These are phyloP conservation scores for Fraxinus sp. DNA, from an alignment of 305 asterid species.

Conservation along the genomic window DNA sequence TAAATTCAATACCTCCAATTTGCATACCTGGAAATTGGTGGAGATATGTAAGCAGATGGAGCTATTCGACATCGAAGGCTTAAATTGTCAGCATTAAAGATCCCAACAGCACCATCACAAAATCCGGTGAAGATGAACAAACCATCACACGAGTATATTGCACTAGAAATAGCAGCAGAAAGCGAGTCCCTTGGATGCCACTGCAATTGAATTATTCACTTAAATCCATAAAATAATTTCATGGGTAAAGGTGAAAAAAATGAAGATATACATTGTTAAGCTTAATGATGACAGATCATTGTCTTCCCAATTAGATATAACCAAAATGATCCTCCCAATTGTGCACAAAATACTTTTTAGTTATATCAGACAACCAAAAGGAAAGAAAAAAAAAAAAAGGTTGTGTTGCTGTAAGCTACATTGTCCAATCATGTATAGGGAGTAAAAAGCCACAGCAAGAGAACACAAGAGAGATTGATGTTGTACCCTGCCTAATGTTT, in stretches of 20 bases:
- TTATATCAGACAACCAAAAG: neutral
- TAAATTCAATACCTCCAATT: neutral
- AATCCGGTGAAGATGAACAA: slow-evolving; percentile 67
- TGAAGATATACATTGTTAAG: neutral
- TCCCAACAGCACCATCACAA: slow-evolving; percentile 81
- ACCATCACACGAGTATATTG: slow-evolving; percentile 85
- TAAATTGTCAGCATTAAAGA: slow-evolving; percentile 69
- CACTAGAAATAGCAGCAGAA: slow-evolving; percentile 72
- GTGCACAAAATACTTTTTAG: neutral
- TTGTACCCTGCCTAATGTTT: neutral
- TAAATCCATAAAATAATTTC: neutral
- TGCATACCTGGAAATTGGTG: slow-evolving; percentile 62
- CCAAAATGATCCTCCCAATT: neutral
- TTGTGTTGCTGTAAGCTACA: neutral
- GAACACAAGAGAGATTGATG: neutral
- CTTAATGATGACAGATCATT: neutral
- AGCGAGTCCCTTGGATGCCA: slow-evolving; percentile 89
- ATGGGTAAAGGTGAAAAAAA: neutral
- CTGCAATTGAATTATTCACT: slow-evolving; percentile 37
- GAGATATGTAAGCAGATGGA: slow-evolving; percentile 67
- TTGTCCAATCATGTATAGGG: neutral
- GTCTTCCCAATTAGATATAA: neutral
- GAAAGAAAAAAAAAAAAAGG: neutral
- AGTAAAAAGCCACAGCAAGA: neutral
- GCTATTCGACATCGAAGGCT: slow-evolving; percentile 76